Evolutionary conservation across 148 eudicot genomes (phyloP).

Genomic region (Gaultheria prostrata): DNA sequence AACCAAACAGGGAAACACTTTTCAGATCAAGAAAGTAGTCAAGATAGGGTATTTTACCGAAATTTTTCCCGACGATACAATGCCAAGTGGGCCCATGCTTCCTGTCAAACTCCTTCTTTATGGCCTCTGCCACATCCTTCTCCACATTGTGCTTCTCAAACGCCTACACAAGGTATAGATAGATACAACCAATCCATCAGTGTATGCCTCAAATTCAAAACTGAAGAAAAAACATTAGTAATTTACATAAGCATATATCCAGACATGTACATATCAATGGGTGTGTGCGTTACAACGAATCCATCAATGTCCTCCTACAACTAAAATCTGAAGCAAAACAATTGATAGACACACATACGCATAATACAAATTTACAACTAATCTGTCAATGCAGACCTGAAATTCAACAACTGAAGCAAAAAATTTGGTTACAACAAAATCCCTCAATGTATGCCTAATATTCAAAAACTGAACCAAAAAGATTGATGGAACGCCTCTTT

Average conservation of each 20-base stretch:
- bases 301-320: too few relatives aligned
- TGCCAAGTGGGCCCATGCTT: conserved; percentile 97
- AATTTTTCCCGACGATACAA: conserved; percentile 98
- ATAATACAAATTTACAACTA: not conserved
- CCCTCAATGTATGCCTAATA: too few relatives aligned
- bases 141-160: conserved; percentile 83
- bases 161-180: conserved; percentile 38
- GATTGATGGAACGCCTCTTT: too few relatives aligned
- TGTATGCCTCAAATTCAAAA: not conserved
- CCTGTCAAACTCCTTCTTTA: conserved; percentile 92
- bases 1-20: not conserved
- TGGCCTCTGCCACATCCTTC: conserved; percentile 95
- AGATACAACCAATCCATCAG: conserved; percentile 4
- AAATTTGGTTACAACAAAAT: not conserved
- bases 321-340: too few relatives aligned
- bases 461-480: too few relatives aligned
- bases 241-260: too few relatives aligned
- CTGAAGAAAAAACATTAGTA: not conserved
- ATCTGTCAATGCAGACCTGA: not conserved
- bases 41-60: conserved; percentile 44
- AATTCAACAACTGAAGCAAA: not conserved
- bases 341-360: too few relatives aligned
- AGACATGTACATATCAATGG: too few relatives aligned
- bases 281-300: too few relatives aligned
- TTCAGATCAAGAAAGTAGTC: not conserved